Evolutionary conservation across 768 basidiomycete species (phyloP), one percentile per base, ranked within the genome.

Genomic region (Serendipita sp.): DNA sequence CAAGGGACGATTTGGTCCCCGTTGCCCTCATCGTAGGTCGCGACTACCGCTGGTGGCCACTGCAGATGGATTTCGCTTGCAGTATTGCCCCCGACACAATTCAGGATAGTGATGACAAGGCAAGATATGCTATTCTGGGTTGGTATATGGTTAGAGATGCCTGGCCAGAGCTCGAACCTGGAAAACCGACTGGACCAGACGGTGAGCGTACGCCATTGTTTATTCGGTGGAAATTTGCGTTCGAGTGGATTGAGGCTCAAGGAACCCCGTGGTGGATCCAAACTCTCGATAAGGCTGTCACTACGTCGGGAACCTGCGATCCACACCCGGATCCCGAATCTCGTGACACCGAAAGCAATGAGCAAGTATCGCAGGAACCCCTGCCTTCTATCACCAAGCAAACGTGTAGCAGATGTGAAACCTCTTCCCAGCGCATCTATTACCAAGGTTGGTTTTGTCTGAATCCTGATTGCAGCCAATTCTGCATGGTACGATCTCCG

Each of bases 241-340:
- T 91, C 68, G 85, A 86, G 68, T 91, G 89, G 88, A 88, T 87
- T 67, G 80, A 84, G 66, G 80, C 77, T 47, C 89, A 91, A 75
- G 87, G 74, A 3, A 69, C 72, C 44, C 80, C 81, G 0, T 82
- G 81, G 81, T 83, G 81, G 80, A 52, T 63, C 73, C 68, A 32
- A 52, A 52, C 48, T 23, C 48, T 52, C 10, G 48, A 52, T 8
- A 52, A 16, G 48, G 48, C 32, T 23, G 23, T 23, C 23, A 1
- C 23, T 23, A 23, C 23, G 41, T 41, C 41, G 5, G 41, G 2
- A 41, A 41, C 41, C 41, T 41, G 13, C 41, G 41, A 41, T 41
- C 41, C 41, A 41, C 41, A 5, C 13, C 41, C 41, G 2, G 41
- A 13, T 41, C 13, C 41, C 13, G 41, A 13, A 41, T 7, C 7